Evolutionary conservation across 2,329 filamentous ascomycete species (phyloP), one percentile per base, ranked within the genome.

Genomic region (Penicillium olsonii): DNA sequence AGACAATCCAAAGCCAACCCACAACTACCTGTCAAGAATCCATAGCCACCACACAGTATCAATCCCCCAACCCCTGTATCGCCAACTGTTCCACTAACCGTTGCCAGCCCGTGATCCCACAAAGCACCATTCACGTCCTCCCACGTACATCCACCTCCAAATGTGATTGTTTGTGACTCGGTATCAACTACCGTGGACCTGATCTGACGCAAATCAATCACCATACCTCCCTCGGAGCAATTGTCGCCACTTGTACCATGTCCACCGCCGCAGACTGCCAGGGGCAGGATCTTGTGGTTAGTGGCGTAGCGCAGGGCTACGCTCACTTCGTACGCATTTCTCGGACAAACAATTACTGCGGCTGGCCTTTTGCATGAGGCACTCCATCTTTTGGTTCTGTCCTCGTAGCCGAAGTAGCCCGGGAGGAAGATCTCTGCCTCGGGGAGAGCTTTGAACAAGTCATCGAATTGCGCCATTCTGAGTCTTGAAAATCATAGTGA

Each of bases 281-380:
- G 45, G 7, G 45, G 45, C 29, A 47, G 15, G 2, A 41, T 19
- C 3, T 18, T 29, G 43, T 46, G 43, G 24, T 39, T 5, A 15
- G 24, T 38, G 5, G 43, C 43, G n/a, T 46, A 46, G 10, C 38
- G 45, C 19, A 42, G 22, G 22, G 45, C 37, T 5, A 42, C 12
- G 15, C 45, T 47, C 29, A 42, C 45, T 42, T 48, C 45, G 14
- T 18, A 7, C 11, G 45, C 38, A 22, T 22, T 41, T 6, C 20
- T 35, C 20, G 45, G 45, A 18, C 38, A 20, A 26, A 48, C 45
- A 17, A 48, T 33, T 2, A 48, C 15, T 3, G 45, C 45, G 68
- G 40, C 45, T 38, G 48, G 34, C 22, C 47, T 2, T 17, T 40
- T 40, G 37, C 44, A 46, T 17, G 35, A 35, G 10, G 37, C 44